These are phyloP conservation scores for Dryadomyces sulphureus DNA, from an alignment of 2,329 filamentous ascomycete genomes.

Conservation along the genomic window DNA sequence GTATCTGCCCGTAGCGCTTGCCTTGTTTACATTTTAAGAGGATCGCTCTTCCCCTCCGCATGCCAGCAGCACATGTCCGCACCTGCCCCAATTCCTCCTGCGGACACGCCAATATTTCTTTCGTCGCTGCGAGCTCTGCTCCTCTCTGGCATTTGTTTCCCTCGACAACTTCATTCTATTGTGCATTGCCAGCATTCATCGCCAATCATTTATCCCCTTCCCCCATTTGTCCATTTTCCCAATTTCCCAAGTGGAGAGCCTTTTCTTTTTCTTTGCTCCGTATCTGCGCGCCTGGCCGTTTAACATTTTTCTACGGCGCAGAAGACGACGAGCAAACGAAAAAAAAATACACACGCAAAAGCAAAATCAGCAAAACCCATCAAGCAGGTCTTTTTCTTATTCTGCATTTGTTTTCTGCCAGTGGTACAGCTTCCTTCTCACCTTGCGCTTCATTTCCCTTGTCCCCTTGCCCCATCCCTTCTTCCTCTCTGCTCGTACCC, in stretches of 20 bases:
- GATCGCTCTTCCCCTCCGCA: slow-evolving; percentile 9
- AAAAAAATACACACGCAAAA: too few species aligned
- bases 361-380: too few species aligned
- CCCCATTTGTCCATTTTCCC: neutral
- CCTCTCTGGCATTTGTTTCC: neutral
- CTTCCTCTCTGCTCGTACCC: neutral
- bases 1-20: slow-evolving; percentile 7
- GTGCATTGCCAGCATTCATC: neutral
- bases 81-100: slow-evolving; percentile 2
- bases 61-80: neutral
- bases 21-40: slow-evolving; percentile 12
- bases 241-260: neutral
- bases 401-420: too few species aligned
- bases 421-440: too few species aligned
- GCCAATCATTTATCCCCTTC: neutral
- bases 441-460: too few species aligned
- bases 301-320: too few species aligned
- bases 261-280: neutral
- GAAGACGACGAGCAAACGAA: too few species aligned
- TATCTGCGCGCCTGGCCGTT: too few species aligned
- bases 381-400: too few species aligned
- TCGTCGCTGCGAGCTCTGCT: neutral
- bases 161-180: slow-evolving; percentile 1
- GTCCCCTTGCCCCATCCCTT: neutral
- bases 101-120: slow-evolving; percentile 4